Conservation (phyloP, 2,329 filamentous ascomycete genomes). For the Fusarium phyllophilum region DNA sequence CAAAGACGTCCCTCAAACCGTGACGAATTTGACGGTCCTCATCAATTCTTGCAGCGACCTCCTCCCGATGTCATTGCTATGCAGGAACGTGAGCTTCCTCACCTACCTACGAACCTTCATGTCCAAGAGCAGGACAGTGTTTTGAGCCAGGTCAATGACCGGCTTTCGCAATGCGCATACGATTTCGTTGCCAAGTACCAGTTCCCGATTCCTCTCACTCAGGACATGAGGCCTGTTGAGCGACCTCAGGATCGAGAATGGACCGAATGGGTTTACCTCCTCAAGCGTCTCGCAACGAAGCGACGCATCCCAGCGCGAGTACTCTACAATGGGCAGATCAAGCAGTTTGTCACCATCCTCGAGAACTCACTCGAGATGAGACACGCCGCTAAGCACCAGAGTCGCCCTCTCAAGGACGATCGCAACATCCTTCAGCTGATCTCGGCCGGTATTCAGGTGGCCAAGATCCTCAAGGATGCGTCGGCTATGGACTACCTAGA, state of each 20-base stretch:
- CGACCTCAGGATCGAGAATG: constrained; percentile 82
- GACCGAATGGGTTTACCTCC: constrained; percentile 91
- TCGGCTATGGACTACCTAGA: constrained; percentile 85
- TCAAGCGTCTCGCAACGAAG: constrained; percentile 87
- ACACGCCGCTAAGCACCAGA: constrained; percentile 85
- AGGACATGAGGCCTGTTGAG: constrained; percentile 82
- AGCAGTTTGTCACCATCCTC: constrained; percentile 87
- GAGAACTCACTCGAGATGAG: constrained; percentile 91
- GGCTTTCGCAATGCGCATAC: constrained; percentile 85
- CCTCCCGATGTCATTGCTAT: constrained; percentile 76
- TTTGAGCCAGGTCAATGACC: constrained; percentile 82
- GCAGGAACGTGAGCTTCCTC: constrained; percentile 82
- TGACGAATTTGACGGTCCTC: constrained; percentile 89
- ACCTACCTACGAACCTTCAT: constrained; percentile 83
- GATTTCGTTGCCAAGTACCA: constrained; percentile 93
- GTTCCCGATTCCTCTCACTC: constrained; percentile 85
- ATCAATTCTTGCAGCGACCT: constrained; percentile 81
- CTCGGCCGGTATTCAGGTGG: constrained; percentile 86
- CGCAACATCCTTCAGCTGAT: constrained; percentile 89
- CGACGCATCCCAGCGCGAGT: constrained; percentile 85
- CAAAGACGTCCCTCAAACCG: constrained; percentile 81
- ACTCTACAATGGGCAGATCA: constrained; percentile 89
- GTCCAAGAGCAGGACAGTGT: constrained; percentile 88
- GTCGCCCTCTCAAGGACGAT: constrained; percentile 85
- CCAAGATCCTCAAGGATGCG: constrained; percentile 87